phyloP scores from a whole-genome alignment of 345 rosid species.

The Gossypioides kirkii region DNA sequence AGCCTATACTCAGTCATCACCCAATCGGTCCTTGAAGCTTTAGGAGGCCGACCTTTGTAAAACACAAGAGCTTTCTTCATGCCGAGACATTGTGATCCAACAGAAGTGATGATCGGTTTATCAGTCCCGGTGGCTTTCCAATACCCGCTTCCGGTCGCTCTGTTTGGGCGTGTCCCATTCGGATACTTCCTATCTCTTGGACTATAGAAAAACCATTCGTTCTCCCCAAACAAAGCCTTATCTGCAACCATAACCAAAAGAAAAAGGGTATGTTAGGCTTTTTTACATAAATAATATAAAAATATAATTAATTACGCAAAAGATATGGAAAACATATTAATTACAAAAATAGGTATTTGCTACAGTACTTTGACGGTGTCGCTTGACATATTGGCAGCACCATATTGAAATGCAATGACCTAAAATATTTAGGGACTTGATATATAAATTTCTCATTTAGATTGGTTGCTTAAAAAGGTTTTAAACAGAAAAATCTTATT shows the following conservation, averaged over 20 bases:
- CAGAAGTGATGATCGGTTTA: conserved; percentile 29
- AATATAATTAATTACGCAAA: too few relatives aligned
- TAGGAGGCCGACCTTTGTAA: conserved; percentile 35
- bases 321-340: too few relatives aligned
- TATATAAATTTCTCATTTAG: too few relatives aligned
- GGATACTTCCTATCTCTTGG: conserved; percentile 40
- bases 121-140: conserved; percentile 44
- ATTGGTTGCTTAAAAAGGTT: too few relatives aligned
- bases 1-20: conserved; percentile 43
- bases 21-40: conserved; percentile 39
- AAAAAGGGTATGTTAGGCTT: too few relatives aligned
- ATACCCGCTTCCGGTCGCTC: conserved; percentile 38
- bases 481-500: too few relatives aligned
- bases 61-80: conserved; percentile 40
- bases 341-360: too few relatives aligned
- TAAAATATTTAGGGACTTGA: too few relatives aligned
- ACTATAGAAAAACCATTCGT: conserved; percentile 41
- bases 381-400: too few relatives aligned
- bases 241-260: conserved; percentile 8
- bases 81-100: conserved; percentile 34
- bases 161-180: conserved; percentile 35
- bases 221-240: conserved; percentile 32
- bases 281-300: too few relatives aligned
- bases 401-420: too few relatives aligned
- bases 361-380: too few relatives aligned